These are phyloP conservation scores for Spongospora subterranea DNA, from an alignment of 208 protist species.

Conservation along the genomic window DNA sequence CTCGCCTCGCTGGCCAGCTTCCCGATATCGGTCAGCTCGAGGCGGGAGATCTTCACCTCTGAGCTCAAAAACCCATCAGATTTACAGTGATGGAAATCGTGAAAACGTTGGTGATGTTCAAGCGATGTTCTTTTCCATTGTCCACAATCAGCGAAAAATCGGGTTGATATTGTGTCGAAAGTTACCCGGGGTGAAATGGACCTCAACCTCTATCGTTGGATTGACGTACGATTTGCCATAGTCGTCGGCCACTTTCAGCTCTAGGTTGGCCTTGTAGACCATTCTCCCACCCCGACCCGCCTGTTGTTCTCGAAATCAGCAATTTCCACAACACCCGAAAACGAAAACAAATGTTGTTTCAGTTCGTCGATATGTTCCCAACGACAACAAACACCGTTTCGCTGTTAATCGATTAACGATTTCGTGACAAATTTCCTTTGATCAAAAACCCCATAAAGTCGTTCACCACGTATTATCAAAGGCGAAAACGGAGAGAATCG, in stretches of 20 bases:
- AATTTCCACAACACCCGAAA: background rate
- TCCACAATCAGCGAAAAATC: too few species aligned
- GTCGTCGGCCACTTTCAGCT: constrained; percentile 17
- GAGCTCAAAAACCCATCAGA: background rate
- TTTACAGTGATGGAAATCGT: too few species aligned
- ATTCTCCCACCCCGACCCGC: background rate
- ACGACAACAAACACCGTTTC: too few species aligned
- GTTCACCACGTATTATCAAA: too few species aligned
- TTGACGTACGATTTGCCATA: constrained; percentile 4
- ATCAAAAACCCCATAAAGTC: too few species aligned
- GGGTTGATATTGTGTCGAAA: too few species aligned
- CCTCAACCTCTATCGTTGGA: constrained; percentile 42
- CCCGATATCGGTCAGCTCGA: background rate
- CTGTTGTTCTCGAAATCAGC: background rate
- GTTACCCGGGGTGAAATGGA: constrained; percentile 8
- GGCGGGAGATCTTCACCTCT: constrained; percentile 18
- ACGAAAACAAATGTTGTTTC: background rate
- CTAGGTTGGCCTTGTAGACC: background rate
- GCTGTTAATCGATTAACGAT: too few species aligned
- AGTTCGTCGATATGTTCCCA: too few species aligned
- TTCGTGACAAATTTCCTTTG: too few species aligned
- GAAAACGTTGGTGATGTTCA: too few species aligned
- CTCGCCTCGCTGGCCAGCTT: background rate
- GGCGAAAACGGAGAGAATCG: too few species aligned
- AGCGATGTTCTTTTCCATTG: too few species aligned